These are phyloP conservation scores for Ogataea saltuana DNA, from an alignment of 805 yeast species.

Conservation along the genomic window DNA sequence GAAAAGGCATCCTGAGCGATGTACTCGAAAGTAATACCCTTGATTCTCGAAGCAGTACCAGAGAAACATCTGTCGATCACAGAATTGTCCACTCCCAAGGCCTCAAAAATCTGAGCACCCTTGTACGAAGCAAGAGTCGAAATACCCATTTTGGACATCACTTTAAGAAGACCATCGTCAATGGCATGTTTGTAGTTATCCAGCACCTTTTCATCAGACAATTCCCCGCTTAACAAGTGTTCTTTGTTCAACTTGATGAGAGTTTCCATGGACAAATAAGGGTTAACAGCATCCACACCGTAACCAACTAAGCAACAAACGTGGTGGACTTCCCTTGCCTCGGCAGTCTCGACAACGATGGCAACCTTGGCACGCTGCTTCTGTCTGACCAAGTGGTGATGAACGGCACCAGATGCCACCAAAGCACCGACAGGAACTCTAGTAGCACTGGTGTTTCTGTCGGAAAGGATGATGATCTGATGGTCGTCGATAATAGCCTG, in stretches of 20 bases:
- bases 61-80: conserved; percentile 95
- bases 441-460: conserved; percentile 56
- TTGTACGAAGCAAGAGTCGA: conserved; percentile 97
- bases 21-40: conserved; percentile 93
- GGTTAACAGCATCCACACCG: conserved; percentile 96
- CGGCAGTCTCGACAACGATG: conserved; percentile 87
- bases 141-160: conserved; percentile 99
- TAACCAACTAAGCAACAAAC: conserved; percentile 92
- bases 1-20: conserved; percentile 96
- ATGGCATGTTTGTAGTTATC: conserved; percentile 80
- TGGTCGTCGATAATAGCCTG: conserved; percentile 75
- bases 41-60: conserved; percentile 96
- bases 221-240: conserved; percentile 58
- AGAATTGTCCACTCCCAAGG: conserved; percentile 91
- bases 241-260: conserved; percentile 81
- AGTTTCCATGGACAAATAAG: conserved; percentile 91
- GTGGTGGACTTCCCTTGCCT: conserved; percentile 97
- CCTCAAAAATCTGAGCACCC: conserved; percentile 98
- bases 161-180: conserved; percentile 91
- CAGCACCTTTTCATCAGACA: conserved; percentile 61
- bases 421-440: conserved; percentile 83
- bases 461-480: conserved; percentile 77
- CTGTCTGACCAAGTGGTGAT: conserved; percentile 92
- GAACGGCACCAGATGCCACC: conserved; percentile 95
- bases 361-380: conserved; percentile 97